Base-by-base conservation (phyloP, 208 protist species). In the Phytomonas sp. region DNA sequence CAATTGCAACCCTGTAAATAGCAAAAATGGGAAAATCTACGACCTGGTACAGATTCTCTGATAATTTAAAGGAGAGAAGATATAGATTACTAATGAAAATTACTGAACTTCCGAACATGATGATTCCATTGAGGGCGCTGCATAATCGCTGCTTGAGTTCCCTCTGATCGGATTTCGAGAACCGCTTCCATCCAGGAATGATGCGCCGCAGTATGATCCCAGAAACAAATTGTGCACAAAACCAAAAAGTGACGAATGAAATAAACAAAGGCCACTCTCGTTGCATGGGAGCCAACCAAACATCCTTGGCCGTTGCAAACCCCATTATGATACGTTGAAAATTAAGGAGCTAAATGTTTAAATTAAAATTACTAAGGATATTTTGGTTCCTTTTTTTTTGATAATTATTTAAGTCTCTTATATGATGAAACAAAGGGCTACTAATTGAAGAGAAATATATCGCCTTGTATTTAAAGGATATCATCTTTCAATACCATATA, bases 71-170 rank as follows among this genome's bases (percentile, higher is more conserved):
- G 34, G 63, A 70, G 56, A 76, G 73, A 5, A 61, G 62, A 36
- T 72, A 60, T 0, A 92, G 20, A 62, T 89, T 76, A 8, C 17
- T 37, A 9, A 93, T 3, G 66, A 91, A 95, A n/a, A 91, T 71
- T 0, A 80, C 73, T 13, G 87, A 83, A 32, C 78, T 81, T 7
- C 78, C 78, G 31, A 53, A 82, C 87, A 93, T 93, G 51, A 95
- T 61, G 28, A 83, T 36, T 23, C 87, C 85, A 66, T 95, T 95
- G 9, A 62, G 75, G 31, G 86, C 77, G 75, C 82, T 89, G 66
- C 81, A 84, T 53, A 65, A 66, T 33, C 89, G 89, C 66, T 93
- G 80, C 63, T 84, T 75, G 34, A 95, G 43, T 65, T 93, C 85
- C 1, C 84, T 78, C 63, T 75, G 76, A 37, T 91, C 67, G 9